Conservation (phyloP, 345 rosid genomes). For the Linum lewisii region DNA sequence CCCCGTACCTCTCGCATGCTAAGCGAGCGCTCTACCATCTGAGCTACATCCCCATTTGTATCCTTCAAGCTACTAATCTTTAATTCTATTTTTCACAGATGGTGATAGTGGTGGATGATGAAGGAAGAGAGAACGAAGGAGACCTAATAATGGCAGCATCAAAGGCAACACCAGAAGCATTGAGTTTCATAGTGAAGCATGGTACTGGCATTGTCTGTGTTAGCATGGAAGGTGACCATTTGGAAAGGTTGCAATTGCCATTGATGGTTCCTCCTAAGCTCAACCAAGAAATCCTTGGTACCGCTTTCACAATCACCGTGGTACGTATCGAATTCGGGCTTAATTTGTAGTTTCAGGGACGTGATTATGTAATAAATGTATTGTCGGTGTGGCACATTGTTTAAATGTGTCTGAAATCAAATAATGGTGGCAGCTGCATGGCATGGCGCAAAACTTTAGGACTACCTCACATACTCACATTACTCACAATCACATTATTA, state of each 20-base stretch:
- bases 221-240: conserved; percentile 7
- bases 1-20: conserved; percentile 15
- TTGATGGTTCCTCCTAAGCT: conserved; percentile 1
- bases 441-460: too few species aligned
- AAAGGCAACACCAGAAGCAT: conserved; percentile 3
- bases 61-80: too few species aligned
- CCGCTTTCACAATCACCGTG: conserved; percentile 5
- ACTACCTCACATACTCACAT: too few species aligned
- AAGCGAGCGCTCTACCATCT: conserved; percentile 15
- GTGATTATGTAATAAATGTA: too few species aligned
- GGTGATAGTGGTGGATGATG: conserved; percentile 9
- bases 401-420: too few species aligned
- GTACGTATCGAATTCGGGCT: not conserved
- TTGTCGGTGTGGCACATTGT: too few species aligned
- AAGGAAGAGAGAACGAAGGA: conserved; percentile 8
- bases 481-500: too few species aligned
- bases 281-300: conserved; percentile 1
- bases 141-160: conserved; percentile 10
- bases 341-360: too few species aligned
- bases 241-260: conserved; percentile 5
- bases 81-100: not conserved
- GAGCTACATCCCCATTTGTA: conserved; percentile 14
- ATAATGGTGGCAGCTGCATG: too few species aligned
- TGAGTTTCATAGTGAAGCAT: conserved; percentile 7
- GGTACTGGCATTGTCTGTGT: conserved; percentile 9